phyloP scores from a whole-genome alignment of 768 basidiomycete genomes.

The Auriculariales sp. region DNA sequence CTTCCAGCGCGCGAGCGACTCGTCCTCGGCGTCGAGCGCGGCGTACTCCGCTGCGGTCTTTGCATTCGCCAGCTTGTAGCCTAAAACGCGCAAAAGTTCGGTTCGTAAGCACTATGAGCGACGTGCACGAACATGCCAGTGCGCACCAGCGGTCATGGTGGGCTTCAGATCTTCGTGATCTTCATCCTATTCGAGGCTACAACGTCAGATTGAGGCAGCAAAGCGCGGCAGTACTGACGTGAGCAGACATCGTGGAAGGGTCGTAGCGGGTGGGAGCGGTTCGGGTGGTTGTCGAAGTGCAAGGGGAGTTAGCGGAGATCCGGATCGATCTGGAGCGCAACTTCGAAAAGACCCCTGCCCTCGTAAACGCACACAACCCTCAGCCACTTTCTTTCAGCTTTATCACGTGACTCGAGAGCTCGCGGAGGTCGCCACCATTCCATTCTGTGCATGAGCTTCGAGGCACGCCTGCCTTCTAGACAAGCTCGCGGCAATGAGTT shows the following conservation, averaged over 20 bases:
- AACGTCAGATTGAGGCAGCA: no score
- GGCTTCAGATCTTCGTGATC: conserved; percentile 63
- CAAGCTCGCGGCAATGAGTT: no score
- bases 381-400: no score
- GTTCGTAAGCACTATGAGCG: not conserved
- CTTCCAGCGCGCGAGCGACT: conserved; percentile 92
- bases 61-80: conserved; percentile 57
- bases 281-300: conserved; percentile 13
- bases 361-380: no score
- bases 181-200: conserved; percentile 28
- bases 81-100: conserved; percentile 21
- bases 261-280: conserved; percentile 9
- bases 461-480: no score
- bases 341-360: no score
- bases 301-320: no score
- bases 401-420: no score
- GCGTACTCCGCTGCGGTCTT: conserved; percentile 76
- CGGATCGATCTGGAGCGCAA: no score
- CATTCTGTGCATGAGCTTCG: no score
- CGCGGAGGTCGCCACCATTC: no score
- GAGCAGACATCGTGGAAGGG: conserved; percentile 34
- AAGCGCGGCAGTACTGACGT: no score
- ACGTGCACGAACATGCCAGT: conserved; percentile 3
- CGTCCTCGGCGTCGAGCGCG: conserved; percentile 76
- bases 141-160: conserved; percentile 48